These are phyloP conservation scores for Tagetes patula DNA, from an alignment of 129 eudicot genomes.

Conservation along the genomic window DNA sequence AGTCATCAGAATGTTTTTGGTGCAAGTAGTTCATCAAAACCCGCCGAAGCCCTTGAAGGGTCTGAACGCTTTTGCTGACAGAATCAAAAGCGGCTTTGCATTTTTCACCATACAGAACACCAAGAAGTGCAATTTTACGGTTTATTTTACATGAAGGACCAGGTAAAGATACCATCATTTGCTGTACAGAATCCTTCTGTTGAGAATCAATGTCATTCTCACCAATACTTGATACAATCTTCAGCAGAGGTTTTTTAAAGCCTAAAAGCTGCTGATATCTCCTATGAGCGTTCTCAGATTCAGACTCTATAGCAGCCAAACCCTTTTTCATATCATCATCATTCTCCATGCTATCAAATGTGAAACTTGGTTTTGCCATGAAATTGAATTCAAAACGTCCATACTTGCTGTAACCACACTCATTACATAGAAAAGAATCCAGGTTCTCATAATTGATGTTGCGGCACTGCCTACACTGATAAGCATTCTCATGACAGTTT, in stretches of 20 bases:
- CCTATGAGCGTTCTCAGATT: conserved; percentile 98
- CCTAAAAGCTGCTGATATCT: conserved; percentile 98
- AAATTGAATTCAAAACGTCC: conserved; percentile 98
- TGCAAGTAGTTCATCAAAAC: conserved; percentile 96
- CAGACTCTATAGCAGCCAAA: conserved; percentile 92
- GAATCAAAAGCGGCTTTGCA: conserved; percentile 99
- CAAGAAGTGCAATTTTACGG: conserved; percentile 96
- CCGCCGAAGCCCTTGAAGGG: conserved; percentile 98
- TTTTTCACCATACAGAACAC: conserved; percentile 99
- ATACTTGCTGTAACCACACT: conserved; percentile 97
- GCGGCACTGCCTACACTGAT: conserved; percentile 99
- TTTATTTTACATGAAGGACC: conserved; percentile 98
- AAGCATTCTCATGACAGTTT: conserved; percentile 97
- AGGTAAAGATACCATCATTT: conserved; percentile 99
- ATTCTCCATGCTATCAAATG: conserved; percentile 98
- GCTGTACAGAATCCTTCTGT: conserved; percentile 99
- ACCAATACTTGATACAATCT: conserved; percentile 98
- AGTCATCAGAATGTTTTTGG: conserved; percentile 65
- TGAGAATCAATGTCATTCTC: conserved; percentile 99
- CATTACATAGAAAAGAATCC: conserved; percentile 95
- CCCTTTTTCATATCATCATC: conserved; percentile 99
- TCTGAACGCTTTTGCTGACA: conserved; percentile 98
- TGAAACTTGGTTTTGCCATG: conserved; percentile 97
- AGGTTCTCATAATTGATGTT: conserved; percentile 92
- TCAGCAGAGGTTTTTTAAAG: conserved; percentile 89